A percentile compares a stretch with the other conserved stretches of the same genome.
Evolutionary conservation across 2,329 filamentous ascomycete genomes (phyloP).

Genomic region (Emericellopsis cladophorae): DNA sequence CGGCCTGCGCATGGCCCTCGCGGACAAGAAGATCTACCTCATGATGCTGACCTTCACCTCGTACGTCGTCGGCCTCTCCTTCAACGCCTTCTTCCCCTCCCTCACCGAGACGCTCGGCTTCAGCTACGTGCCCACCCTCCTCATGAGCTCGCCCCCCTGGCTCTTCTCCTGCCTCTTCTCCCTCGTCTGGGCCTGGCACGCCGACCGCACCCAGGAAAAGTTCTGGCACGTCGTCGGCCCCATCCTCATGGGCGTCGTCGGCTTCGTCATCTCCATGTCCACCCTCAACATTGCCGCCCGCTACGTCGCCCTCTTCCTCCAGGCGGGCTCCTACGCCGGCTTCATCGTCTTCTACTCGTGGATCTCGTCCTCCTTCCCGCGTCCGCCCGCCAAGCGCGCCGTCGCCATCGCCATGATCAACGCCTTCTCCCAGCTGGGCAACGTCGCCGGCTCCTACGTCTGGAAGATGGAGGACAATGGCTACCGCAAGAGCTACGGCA

Average conservation of each 20-base stretch:
- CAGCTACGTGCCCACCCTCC: conserved; percentile 34
- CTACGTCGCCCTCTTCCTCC: conserved; percentile 49
- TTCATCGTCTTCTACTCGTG: conserved; percentile 42
- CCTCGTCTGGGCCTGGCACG: conserved; percentile 39
- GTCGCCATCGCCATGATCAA: conserved; percentile 51
- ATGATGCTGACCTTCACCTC: conserved; percentile 51
- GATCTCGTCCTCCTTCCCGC: conserved; percentile 44
- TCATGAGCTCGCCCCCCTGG: conserved; percentile 46
- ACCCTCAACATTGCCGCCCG: conserved; percentile 41
- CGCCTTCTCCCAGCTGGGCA: conserved; percentile 42
- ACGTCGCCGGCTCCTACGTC: conserved; percentile 48
- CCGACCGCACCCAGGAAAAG: conserved; percentile 38
- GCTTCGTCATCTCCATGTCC: conserved; percentile 47
- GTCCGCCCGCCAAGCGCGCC: conserved; percentile 46
- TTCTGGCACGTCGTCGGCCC: conserved; percentile 47
- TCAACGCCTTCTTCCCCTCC: conserved; percentile 46
- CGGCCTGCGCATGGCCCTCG: conserved; percentile 44
- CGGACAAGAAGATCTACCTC: conserved; percentile 49
- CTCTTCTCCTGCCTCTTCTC: conserved; percentile 47
- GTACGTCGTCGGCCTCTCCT: conserved; percentile 44
- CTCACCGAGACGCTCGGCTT: conserved; percentile 41
- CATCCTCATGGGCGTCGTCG: conserved; percentile 35
- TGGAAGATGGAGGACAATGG: conserved; percentile 47
- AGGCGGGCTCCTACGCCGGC: conserved; percentile 43
- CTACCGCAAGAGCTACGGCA: conserved; percentile 51